These are phyloP conservation scores for Xenoacremonium recifei DNA, from an alignment of 2,329 filamentous ascomycete species.

Conservation along the genomic window DNA sequence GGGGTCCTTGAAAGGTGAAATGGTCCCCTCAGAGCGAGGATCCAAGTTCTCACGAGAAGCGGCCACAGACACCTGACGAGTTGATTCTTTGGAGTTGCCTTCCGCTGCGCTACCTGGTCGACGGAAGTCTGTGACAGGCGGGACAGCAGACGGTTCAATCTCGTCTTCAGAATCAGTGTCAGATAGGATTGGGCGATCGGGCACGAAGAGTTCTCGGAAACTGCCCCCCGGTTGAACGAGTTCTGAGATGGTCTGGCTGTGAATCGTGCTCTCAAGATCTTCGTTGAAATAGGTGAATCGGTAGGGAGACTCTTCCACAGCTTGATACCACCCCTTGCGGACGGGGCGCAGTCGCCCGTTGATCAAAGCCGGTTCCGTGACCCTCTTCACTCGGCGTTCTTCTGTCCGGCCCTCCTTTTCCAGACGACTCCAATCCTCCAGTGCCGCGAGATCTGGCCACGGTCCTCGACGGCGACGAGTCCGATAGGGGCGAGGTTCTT, in stretches of 20 bases:
- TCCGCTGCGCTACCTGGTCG: constrained; percentile 26
- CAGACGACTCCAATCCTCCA: constrained; percentile 87
- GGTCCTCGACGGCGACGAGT: constrained; percentile 63
- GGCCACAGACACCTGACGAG: constrained; percentile 45
- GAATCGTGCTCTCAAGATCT: constrained; percentile 91
- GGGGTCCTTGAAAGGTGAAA: constrained; percentile 30
- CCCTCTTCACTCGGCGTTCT: constrained; percentile 81
- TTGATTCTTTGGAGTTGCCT: constrained; percentile 43
- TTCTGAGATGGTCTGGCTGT: constrained; percentile 93
- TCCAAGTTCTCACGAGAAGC: constrained; percentile 23
- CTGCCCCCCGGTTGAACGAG: constrained; percentile 80
- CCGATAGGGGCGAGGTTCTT: constrained; percentile 32
- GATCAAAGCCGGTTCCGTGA: constrained; percentile 89
- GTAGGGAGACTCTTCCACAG: constrained; percentile 87
- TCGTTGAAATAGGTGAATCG: constrained; percentile 99
- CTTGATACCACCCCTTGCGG: constrained; percentile 77
- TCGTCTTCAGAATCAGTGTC: constrained; percentile 73
- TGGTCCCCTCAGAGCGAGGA: constrained; percentile 16
- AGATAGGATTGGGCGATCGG: constrained; percentile 73
- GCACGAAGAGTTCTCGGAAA: constrained; percentile 87
- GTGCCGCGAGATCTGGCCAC: constrained; percentile 81
- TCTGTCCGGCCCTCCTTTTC: constrained; percentile 84
- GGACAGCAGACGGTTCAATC: constrained; percentile 37
- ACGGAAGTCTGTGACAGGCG: constrained; percentile 22
- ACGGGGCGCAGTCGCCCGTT: constrained; percentile 84